phyloP scores from a whole-genome alignment of 2,329 filamentous ascomycete genomes.

The Xylariaceae sp. region DNA sequence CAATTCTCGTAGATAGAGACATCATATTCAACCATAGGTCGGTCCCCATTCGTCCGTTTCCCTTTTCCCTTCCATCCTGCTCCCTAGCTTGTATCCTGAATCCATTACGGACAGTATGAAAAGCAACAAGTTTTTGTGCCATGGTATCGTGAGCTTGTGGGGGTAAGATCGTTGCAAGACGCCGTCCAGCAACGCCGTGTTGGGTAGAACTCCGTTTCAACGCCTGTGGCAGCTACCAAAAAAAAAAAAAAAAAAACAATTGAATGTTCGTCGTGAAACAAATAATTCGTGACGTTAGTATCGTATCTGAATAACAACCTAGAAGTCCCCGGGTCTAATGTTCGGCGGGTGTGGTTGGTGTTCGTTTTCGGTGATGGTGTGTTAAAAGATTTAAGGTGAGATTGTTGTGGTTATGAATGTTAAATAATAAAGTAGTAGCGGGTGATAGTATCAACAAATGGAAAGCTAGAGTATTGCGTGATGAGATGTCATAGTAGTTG shows the following conservation, averaged over 20 bases:
- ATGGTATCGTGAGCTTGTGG: slow-evolving; percentile 19
- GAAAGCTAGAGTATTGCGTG: slow-evolving; percentile 13
- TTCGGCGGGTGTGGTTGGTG: background rate
- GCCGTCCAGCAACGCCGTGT: slow-evolving; percentile 22
- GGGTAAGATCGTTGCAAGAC: slow-evolving; percentile 16
- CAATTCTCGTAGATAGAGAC: too few relatives aligned
- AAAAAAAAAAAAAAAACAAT: slow-evolving; percentile 9
- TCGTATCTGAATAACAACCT: slow-evolving; percentile 13
- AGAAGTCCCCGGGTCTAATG: slow-evolving; percentile 9
- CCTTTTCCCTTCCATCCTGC: slow-evolving; percentile 6
- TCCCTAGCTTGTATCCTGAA: slow-evolving; percentile 6
- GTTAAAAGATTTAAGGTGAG: too few relatives aligned
- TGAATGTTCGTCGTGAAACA: background rate
- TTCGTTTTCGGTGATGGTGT: background rate
- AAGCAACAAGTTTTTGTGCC: slow-evolving; percentile 6
- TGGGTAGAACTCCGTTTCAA: slow-evolving; percentile 18
- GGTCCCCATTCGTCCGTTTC: background rate
- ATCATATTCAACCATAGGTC: too few relatives aligned
- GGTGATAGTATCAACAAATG: slow-evolving; percentile 24
- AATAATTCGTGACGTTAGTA: slow-evolving; percentile 14
- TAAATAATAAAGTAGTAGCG: background rate
- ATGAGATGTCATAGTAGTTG: slow-evolving; percentile 2
- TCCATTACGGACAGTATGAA: slow-evolving; percentile 6
- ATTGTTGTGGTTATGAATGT: slow-evolving; percentile 2
- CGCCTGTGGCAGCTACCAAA: slow-evolving; percentile 11